A percentile compares a stretch with the other conserved stretches of the same genome.
Conservation (phyloP, 371 early-diverging fungal genomes). For the Circinella minor region DNA sequence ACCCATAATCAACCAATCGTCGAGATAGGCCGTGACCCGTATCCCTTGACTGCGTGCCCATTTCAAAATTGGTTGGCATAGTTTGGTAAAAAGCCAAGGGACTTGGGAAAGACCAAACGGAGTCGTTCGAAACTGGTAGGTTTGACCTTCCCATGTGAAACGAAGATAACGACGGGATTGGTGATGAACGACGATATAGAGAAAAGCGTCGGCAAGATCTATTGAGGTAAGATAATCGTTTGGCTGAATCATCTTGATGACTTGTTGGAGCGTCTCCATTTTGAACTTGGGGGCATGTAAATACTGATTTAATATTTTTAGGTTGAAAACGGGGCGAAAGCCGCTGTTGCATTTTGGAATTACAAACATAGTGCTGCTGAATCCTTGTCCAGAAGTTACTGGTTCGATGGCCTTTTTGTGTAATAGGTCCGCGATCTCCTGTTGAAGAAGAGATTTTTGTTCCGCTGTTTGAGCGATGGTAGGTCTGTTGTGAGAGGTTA, state of each 20-base stretch:
- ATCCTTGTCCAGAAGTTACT: slow-evolving; percentile 13
- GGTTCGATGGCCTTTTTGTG: slow-evolving; percentile 14
- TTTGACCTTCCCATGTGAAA: slow-evolving; percentile 24
- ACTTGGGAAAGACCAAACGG: slow-evolving; percentile 37
- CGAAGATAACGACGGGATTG: slow-evolving; percentile 26
- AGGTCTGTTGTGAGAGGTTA: neutral
- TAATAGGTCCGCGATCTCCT: slow-evolving; percentile 16
- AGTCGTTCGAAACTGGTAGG: slow-evolving; percentile 36
- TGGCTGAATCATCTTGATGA: slow-evolving; percentile 21
- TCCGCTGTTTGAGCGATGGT: neutral
- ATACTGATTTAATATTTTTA: slow-evolving; percentile 23
- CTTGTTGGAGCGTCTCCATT: slow-evolving; percentile 27
- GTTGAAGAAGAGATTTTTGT: neutral
- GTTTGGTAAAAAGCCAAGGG: slow-evolving; percentile 38
- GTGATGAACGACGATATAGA: slow-evolving; percentile 29
- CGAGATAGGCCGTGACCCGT: slow-evolving; percentile 28
- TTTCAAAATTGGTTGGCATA: slow-evolving; percentile 28
- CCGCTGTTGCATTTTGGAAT: slow-evolving; percentile 29
- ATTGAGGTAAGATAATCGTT: slow-evolving; percentile 23
- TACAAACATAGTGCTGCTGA: slow-evolving; percentile 23
- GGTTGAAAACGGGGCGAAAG: slow-evolving; percentile 29
- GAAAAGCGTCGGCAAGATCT: slow-evolving; percentile 26
- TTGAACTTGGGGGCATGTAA: slow-evolving; percentile 25
- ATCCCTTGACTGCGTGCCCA: slow-evolving; percentile 33
- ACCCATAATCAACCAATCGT: slow-evolving; percentile 33